These are phyloP conservation scores for Serendipita sp. DNA, from an alignment of 768 basidiomycete genomes.

Conservation along the genomic window DNA sequence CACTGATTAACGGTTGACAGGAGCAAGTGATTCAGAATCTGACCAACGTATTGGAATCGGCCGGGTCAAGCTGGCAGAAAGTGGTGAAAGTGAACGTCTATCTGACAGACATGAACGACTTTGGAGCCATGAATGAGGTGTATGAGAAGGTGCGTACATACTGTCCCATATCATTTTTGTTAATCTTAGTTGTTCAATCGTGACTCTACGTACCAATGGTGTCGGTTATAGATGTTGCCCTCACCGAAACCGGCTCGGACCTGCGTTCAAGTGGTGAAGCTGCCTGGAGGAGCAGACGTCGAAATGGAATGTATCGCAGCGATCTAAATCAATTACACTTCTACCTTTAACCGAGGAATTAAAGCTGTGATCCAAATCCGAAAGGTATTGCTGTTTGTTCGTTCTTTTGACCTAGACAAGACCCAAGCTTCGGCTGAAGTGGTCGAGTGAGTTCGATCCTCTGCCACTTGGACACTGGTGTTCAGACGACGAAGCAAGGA, in stretches of 20 bases:
- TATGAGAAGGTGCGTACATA: constrained; percentile 23
- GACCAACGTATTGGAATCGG: constrained; percentile 33
- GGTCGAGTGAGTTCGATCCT: no score
- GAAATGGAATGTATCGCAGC: constrained; percentile 60
- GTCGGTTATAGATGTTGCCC: constrained; percentile 25
- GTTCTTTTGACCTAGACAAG: no score
- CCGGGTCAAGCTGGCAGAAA: constrained; percentile 45
- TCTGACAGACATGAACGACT: constrained; percentile 43
- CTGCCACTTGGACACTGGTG: no score
- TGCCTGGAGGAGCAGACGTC: constrained; percentile 53
- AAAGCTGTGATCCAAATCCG: no score
- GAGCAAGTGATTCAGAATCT: constrained; percentile 42
- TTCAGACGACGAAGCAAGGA: no score
- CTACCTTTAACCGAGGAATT: no score
- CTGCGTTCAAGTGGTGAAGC: constrained; percentile 53
- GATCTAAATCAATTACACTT: neutral
- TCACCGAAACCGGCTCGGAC: constrained; percentile 54
- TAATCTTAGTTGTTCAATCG: neutral
- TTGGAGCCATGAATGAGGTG: constrained; percentile 37
- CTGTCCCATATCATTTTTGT: neutral
- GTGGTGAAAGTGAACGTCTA: constrained; percentile 40
- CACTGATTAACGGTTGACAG: constrained; percentile 16
- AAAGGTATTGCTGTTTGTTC: no score
- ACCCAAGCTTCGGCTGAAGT: no score
- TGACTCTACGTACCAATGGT: no score